Conservation (phyloP, 1,284 basidiomycete species). For the Leccinum colubrinum region DNA sequence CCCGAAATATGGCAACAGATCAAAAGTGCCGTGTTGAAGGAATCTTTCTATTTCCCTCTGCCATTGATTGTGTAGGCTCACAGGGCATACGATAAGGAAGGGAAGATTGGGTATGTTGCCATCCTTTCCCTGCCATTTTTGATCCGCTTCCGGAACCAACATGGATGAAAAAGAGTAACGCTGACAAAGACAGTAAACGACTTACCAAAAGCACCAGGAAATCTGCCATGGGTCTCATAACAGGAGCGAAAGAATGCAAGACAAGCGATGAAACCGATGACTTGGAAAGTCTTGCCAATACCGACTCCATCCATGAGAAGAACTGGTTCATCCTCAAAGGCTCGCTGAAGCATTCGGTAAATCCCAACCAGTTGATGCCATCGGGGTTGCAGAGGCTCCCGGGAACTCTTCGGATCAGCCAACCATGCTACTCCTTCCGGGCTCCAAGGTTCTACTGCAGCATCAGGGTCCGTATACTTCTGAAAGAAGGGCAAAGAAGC, state of each 20-base stretch:
- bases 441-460: conserved; percentile 2
- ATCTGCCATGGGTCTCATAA: background rate
- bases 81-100: conserved; percentile 5
- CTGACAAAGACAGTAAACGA: background rate
- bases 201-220: background rate
- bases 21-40: background rate
- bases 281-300: background rate
- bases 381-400: background rate
- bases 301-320: background rate
- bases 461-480: conserved; percentile 1
- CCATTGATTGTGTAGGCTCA: conserved; percentile 7
- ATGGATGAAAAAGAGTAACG: background rate
- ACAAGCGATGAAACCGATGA: background rate
- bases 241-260: background rate
- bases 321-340: background rate
- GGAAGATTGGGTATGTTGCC: background rate
- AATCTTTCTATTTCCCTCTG: conserved; percentile 1
- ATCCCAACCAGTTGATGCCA: background rate
- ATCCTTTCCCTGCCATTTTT: background rate
- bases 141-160: background rate
- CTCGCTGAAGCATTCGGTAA: background rate
- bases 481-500: conserved; percentile 10
- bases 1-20: conserved; percentile 1
- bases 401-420: background rate
- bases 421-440: conserved; percentile 6